phyloP scores from a whole-genome alignment of 2,329 filamentous ascomycete genomes.

The Aspergillus sp. region DNA sequence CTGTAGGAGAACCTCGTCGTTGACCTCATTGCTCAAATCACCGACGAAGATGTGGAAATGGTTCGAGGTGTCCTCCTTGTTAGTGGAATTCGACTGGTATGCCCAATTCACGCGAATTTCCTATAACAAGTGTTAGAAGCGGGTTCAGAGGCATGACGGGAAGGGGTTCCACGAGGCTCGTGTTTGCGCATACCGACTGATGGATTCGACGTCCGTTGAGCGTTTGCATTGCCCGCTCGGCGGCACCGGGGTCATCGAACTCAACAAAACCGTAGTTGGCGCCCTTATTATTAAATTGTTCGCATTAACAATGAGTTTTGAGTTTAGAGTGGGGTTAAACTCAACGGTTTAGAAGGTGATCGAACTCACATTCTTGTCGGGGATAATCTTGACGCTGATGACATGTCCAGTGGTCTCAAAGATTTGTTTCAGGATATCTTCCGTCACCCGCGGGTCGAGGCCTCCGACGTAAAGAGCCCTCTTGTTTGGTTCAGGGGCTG shows the following conservation, averaged over 20 bases:
- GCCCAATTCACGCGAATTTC: slow-evolving; percentile 99
- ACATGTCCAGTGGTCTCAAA: slow-evolving; percentile 99
- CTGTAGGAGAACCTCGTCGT: slow-evolving; percentile 89
- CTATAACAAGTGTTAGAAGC: slow-evolving; percentile 48
- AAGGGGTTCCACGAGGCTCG: not conserved
- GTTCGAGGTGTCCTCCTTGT: slow-evolving; percentile 95
- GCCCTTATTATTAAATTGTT: slow-evolving; percentile 73
- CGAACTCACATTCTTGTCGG: slow-evolving; percentile 92
- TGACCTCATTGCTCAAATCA: slow-evolving; percentile 96
- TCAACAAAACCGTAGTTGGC: slow-evolving; percentile 99
- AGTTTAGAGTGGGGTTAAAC: not conserved
- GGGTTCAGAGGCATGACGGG: not conserved
- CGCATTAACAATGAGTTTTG: slow-evolving; percentile 21
- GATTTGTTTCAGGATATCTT: slow-evolving; percentile 94
- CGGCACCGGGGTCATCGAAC: slow-evolving; percentile 95
- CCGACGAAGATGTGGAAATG: slow-evolving; percentile 99
- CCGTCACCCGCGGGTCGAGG: slow-evolving; percentile 89
- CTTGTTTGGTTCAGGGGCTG: slow-evolving; percentile 98
- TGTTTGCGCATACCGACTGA: slow-evolving; percentile 69
- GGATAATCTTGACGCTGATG: slow-evolving; percentile 98
- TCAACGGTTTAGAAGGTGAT: not conserved
- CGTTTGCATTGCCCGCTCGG: slow-evolving; percentile 95
- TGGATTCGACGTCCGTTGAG: slow-evolving; percentile 94
- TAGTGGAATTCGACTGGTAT: slow-evolving; percentile 91
- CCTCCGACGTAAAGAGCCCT: slow-evolving; percentile 94